Base-by-base conservation (phyloP, 805 yeast genomes). In the Metschnikowia shivogae region DNA sequence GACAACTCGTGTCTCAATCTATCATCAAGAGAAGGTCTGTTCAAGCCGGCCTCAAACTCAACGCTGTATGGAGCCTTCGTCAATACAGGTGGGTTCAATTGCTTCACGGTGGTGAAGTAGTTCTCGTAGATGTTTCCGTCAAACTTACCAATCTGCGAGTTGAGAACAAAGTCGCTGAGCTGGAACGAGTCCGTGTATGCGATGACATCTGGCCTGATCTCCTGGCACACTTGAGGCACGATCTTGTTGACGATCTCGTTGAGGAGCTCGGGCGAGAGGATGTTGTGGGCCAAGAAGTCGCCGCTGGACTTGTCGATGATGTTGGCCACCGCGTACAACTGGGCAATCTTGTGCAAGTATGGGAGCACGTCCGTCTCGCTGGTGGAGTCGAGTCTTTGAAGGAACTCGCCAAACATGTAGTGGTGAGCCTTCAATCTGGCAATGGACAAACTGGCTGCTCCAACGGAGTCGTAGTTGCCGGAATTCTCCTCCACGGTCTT, bases 401-500 rank as follows among this genome's bases (percentile, higher is more conserved):
- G 33, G 43, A 42, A 54, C 43, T 50, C 55, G 34, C 39, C 31
- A 43, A 54, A 51, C 45, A 53, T 44, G 50, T 53, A 53, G 42
- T 45, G 52, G 48, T 54, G 57, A 5, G 58, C 58, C 49, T 51
- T 53, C 57, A 54, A 51, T 48, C 46, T 53, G 38, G 58, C 48
- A 28, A 54, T 40, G 17, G 54, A 45, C 51, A 54, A 49, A 33
- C 53, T 46, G 9, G 53, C 53, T 6, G 57, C 57, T 9, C 58
- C 57, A 3, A 53, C 55, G 5, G 54, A 43, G 48, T 54, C 58
- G 31, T 47, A 54, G 48, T 52, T 53, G 32, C 47, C 50, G 43
- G 41, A 17, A 43, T 53, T 51, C 39, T 50, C 53, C 9, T 41
- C 48, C 22, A 53, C 57, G 8, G 49, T 47, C 49, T 44, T 43